A percentile compares a stretch with the other conserved stretches of the same genome.
Conservation (phyloP, 1,284 basidiomycete genomes). For the Rhodotorula sp. region DNA sequence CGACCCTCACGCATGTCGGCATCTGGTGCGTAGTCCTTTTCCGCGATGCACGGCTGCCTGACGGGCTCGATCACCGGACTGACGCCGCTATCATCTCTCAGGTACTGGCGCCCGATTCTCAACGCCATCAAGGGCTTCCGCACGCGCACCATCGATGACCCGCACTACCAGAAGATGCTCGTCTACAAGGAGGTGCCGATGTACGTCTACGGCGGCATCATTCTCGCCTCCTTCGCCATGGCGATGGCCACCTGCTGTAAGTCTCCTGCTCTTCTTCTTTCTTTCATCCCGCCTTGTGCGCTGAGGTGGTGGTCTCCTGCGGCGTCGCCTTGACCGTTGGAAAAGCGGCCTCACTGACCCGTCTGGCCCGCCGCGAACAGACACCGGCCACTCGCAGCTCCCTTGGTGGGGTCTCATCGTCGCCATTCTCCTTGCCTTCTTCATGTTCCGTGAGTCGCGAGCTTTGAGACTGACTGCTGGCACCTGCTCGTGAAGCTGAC, state of each 20-base stretch:
- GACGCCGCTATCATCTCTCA: too few species aligned
- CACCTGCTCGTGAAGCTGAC: constrained; percentile 55
- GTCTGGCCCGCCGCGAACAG: background rate
- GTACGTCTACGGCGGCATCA: constrained; percentile 65
- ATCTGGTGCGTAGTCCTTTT: constrained; percentile 58
- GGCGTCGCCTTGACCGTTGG: too few species aligned
- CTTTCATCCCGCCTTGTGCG: too few species aligned
- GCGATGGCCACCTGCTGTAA: constrained; percentile 52
- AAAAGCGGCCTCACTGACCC: background rate
- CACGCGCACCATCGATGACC: constrained; percentile 57
- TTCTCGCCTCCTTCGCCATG: constrained; percentile 58
- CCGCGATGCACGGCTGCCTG: constrained; percentile 17
- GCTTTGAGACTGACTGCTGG: constrained; percentile 55
- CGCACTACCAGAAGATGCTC: constrained; percentile 57
- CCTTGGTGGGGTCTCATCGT: constrained; percentile 61
- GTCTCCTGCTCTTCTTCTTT: background rate
- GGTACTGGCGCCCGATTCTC: constrained; percentile 62
- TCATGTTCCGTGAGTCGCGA: background rate
- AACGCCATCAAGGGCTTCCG: constrained; percentile 49
- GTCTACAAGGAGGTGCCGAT: constrained; percentile 61
- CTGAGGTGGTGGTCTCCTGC: too few species aligned
- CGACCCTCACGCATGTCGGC: constrained; percentile 57
- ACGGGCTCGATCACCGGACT: too few species aligned
- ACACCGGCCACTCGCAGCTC: constrained; percentile 59
- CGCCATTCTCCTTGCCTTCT: constrained; percentile 53